Evolutionary conservation across 768 basidiomycete species (phyloP).

Genomic region (Boletellus sp.): DNA sequence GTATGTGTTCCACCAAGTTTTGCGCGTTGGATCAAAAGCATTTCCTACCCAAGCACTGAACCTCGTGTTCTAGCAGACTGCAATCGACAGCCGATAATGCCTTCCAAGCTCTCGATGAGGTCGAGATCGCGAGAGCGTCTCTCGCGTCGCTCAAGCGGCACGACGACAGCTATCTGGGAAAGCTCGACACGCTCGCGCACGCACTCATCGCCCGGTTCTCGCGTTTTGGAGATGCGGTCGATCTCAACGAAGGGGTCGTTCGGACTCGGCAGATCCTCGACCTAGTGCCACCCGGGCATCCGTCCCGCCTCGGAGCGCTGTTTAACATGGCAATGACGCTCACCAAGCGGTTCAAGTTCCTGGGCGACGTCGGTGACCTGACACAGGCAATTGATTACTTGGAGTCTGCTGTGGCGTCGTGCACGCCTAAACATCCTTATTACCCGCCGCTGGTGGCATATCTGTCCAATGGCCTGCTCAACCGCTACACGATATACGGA

Average conservation of each 20-base stretch:
- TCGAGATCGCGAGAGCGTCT: conserved; percentile 10
- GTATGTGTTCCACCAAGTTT: background rate
- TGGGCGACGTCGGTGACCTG: conserved; percentile 19
- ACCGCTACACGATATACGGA: conserved; percentile 16
- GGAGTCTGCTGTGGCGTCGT: conserved; percentile 9
- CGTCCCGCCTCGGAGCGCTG: conserved; percentile 10
- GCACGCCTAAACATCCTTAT: conserved; percentile 7
- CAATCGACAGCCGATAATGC: background rate
- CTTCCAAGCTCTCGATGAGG: conserved; percentile 5
- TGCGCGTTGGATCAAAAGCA: too few species aligned
- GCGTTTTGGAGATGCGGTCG: conserved; percentile 16
- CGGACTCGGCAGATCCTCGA: conserved; percentile 14
- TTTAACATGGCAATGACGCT: conserved; percentile 20
- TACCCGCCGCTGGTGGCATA: conserved; percentile 18
- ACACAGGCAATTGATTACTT: conserved; percentile 16
- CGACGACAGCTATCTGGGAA: conserved; percentile 6
- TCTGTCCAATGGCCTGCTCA: conserved; percentile 18
- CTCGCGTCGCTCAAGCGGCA: conserved; percentile 6
- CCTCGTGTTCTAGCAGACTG: background rate
- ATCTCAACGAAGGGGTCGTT: conserved; percentile 26
- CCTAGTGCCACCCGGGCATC: conserved; percentile 21
- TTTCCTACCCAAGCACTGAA: background rate
- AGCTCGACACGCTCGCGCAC: conserved; percentile 8
- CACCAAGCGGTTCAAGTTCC: conserved; percentile 19
- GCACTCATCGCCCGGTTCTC: conserved; percentile 21